Evolutionary conservation across 129 eudicot species (phyloP).

Genomic region (Mikania micrantha): DNA sequence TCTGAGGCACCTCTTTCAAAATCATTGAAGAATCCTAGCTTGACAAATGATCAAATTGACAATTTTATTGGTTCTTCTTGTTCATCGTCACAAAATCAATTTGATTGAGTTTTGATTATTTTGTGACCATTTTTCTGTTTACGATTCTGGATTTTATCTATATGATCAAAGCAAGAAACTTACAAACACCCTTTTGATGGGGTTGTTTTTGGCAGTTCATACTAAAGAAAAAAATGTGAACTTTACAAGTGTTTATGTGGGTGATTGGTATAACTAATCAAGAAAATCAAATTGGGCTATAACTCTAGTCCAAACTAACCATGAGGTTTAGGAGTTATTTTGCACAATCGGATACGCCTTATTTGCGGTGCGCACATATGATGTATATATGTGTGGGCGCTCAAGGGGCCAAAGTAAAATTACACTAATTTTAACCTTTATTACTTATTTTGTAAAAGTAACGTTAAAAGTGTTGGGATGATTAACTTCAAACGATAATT

Average conservation of each 20-base stretch:
- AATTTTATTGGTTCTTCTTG: constrained; percentile 13
- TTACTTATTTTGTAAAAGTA: too few relatives aligned
- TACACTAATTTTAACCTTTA: too few relatives aligned
- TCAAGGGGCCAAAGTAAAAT: too few relatives aligned
- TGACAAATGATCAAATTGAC: too few relatives aligned
- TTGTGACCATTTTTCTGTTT: neutral
- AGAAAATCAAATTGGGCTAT: neutral
- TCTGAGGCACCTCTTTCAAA: constrained; percentile 32
- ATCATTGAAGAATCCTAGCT: constrained; percentile 33
- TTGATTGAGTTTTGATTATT: constrained; percentile 24
- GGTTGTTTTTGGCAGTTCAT: constrained; percentile 25
- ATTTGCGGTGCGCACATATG: too few relatives aligned
- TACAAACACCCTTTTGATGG: constrained; percentile 9
- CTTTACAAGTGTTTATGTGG: neutral
- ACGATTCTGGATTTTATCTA: too few relatives aligned
- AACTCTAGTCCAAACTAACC: neutral
- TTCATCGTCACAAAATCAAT: constrained; percentile 26
- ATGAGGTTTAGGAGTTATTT: neutral
- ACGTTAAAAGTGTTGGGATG: too few relatives aligned
- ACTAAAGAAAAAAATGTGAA: neutral
- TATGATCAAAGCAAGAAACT: constrained; percentile 8
- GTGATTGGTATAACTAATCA: neutral
- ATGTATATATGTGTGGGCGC: too few relatives aligned
- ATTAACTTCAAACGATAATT: too few relatives aligned
- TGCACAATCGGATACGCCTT: too few relatives aligned